Percentiles rank a stretch among this genome's conserved stretches.
Conservation (phyloP, 805 yeast species). For the Ogataea angusta region DNA sequence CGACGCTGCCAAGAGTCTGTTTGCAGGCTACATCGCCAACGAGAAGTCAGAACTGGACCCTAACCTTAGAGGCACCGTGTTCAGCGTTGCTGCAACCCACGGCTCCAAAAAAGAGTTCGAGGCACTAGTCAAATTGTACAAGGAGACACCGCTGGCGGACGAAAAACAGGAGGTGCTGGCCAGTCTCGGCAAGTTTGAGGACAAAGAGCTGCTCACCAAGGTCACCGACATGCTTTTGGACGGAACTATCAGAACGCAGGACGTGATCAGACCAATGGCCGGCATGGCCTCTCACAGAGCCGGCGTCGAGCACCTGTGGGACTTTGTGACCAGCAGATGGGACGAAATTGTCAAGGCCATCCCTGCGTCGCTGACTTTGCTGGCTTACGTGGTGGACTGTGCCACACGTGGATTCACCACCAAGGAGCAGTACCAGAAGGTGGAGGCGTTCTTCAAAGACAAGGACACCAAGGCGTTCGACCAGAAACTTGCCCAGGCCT, state of each 20-base stretch:
- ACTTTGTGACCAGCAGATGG: slow-evolving; percentile 72
- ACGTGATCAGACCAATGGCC: slow-evolving; percentile 61
- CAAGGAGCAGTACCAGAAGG: slow-evolving; percentile 38
- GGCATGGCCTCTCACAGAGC: slow-evolving; percentile 61
- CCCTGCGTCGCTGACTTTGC: slow-evolving; percentile 80
- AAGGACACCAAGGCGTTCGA: slow-evolving; percentile 57
- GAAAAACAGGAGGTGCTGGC: slow-evolving; percentile 53
- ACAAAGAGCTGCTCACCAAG: slow-evolving; percentile 35
- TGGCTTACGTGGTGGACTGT: slow-evolving; percentile 67
- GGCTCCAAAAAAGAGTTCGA: slow-evolving; percentile 39
- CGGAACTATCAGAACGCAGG: slow-evolving; percentile 63
- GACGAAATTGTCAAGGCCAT: slow-evolving; percentile 58
- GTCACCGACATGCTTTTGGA: slow-evolving; percentile 45
- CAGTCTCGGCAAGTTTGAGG: slow-evolving; percentile 50
- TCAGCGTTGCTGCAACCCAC: slow-evolving; percentile 41
- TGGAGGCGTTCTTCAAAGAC: slow-evolving; percentile 44
- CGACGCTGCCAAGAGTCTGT: slow-evolving; percentile 22
- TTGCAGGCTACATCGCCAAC: slow-evolving; percentile 28
- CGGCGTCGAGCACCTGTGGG: slow-evolving; percentile 71
- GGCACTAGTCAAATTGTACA: slow-evolving; percentile 43
- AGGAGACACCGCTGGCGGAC: slow-evolving; percentile 52
- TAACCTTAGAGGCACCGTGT: slow-evolving; percentile 42
- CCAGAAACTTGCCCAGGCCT: slow-evolving; percentile 52
- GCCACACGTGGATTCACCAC: slow-evolving; percentile 46
- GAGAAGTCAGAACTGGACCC: slow-evolving; percentile 40